These are phyloP conservation scores for Trametes elegans DNA, from an alignment of 768 basidiomycete species.

Conservation along the genomic window DNA sequence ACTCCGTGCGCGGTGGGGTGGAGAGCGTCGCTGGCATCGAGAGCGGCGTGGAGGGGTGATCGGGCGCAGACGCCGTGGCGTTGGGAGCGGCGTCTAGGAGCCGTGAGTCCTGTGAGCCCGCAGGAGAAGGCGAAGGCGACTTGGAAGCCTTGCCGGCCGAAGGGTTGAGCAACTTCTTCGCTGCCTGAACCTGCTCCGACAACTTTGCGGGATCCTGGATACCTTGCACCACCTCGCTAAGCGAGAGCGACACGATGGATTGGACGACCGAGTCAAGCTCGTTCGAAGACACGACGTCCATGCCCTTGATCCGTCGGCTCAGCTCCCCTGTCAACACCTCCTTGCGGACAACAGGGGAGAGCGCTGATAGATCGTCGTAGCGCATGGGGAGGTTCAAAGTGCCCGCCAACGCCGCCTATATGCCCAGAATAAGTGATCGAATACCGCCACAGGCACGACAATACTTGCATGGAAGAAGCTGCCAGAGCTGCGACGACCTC, in stretches of 20 bases:
- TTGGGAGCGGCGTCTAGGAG: conserved; percentile 61
- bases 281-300: conserved; percentile 48
- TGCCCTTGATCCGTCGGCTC: conserved; percentile 64
- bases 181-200: conserved; percentile 54
- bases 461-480: conserved; percentile 77
- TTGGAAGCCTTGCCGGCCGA: conserved; percentile 31
- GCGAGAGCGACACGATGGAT: conserved; percentile 63
- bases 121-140: conserved; percentile 50
- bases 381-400: conserved; percentile 80
- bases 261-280: conserved; percentile 71
- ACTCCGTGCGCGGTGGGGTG: conserved; percentile 82
- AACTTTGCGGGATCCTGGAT: conserved; percentile 71
- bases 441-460: too few relatives aligned
- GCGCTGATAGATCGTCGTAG: conserved; percentile 78
- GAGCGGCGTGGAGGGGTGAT: conserved; percentile 84
- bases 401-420: conserved; percentile 76
- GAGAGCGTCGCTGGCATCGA: conserved; percentile 74
- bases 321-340: conserved; percentile 85
- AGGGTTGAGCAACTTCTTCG: conserved; percentile 25
- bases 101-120: conserved; percentile 68
- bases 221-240: conserved; percentile 74
- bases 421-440: background rate
- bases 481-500: conserved; percentile 75
- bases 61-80: conserved; percentile 85
- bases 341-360: conserved; percentile 86